A percentile compares a stretch with the other conserved stretches of the same genome.
Evolutionary conservation across 2,329 filamentous ascomycete species (phyloP).

Genomic region (Cercospora brassicicola): DNA sequence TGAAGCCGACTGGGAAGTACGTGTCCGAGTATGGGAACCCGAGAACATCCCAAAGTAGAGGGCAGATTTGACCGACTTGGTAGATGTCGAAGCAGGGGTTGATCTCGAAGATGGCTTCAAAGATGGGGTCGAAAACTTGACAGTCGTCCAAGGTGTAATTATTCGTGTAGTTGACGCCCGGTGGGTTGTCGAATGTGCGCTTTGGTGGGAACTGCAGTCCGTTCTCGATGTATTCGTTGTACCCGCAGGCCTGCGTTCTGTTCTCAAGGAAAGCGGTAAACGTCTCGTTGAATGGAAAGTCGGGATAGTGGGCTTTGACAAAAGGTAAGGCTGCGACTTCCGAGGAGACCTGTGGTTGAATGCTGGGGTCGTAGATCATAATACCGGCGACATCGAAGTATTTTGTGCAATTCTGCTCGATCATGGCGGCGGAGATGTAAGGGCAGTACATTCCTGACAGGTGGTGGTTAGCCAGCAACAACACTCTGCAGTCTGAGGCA

Average conservation of each 20-base stretch:
- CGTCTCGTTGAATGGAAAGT: slow-evolving; percentile 48
- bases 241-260: slow-evolving; percentile 41
- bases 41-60: slow-evolving; percentile 21
- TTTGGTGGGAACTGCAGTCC: slow-evolving; percentile 43
- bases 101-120: slow-evolving; percentile 25
- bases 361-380: slow-evolving; percentile 42
- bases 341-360: slow-evolving; percentile 31
- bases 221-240: slow-evolving; percentile 52
- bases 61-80: slow-evolving; percentile 36
- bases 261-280: slow-evolving; percentile 42
- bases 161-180: slow-evolving; percentile 26
- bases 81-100: slow-evolving; percentile 41
- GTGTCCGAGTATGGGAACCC: slow-evolving; percentile 17
- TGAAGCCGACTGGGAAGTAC: slow-evolving; percentile 18
- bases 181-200: slow-evolving; percentile 27
- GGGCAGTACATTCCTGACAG: slow-evolving; percentile 34
- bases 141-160: slow-evolving; percentile 25
- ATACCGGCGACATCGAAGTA: slow-evolving; percentile 40
- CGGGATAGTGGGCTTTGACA: slow-evolving; percentile 32
- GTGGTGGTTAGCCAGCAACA: slow-evolving; percentile 16
- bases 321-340: slow-evolving; percentile 15
- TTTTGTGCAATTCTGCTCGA: slow-evolving; percentile 32
- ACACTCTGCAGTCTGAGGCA: not conserved
- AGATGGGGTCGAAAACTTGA: slow-evolving; percentile 19
- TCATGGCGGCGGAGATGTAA: slow-evolving; percentile 38